Conservation (phyloP, 148 eudicot genomes). For the Rhododendron henanense region DNA sequence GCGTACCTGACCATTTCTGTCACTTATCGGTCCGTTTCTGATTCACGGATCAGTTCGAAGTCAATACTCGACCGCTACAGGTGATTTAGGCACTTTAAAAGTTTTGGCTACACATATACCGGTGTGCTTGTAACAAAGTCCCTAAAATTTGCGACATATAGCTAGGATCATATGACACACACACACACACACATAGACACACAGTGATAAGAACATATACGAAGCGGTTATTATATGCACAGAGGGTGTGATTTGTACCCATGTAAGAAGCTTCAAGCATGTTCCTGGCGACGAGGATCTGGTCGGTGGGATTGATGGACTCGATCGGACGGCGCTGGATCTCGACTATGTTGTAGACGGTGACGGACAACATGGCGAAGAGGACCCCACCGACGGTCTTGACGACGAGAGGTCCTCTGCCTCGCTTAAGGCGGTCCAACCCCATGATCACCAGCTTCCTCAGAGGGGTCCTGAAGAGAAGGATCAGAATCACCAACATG, state of each 20-base stretch:
- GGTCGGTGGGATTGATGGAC: constrained; percentile 53
- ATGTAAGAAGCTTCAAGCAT: constrained; percentile 69
- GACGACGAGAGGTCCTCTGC: constrained; percentile 58
- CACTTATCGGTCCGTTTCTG: too few relatives aligned
- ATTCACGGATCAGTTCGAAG: too few relatives aligned
- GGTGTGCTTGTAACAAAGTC: background rate
- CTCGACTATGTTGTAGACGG: constrained; percentile 30
- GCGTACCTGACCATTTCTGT: too few relatives aligned
- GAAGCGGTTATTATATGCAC: too few relatives aligned
- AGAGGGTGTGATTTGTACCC: constrained; percentile 33
- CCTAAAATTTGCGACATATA: too few relatives aligned
- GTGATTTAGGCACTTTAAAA: background rate
- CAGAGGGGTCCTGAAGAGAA: constrained; percentile 60
- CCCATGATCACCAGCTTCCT: constrained; percentile 48
- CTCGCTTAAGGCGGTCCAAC: constrained; percentile 56
- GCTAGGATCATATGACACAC: too few relatives aligned
- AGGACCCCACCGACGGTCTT: constrained; percentile 53
- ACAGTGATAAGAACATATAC: too few relatives aligned
- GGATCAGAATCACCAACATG: constrained; percentile 36
- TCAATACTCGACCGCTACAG: too few relatives aligned
- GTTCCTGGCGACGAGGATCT: constrained; percentile 42
- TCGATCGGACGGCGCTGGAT: constrained; percentile 35
- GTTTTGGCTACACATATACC: background rate
- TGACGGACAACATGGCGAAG: constrained; percentile 37
- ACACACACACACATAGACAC: too few relatives aligned